Evolutionary conservation across 352 stramenopile species (phyloP), one percentile per base, ranked within the genome.

Genomic region (Hyaloperonospora arabidopsidis): DNA sequence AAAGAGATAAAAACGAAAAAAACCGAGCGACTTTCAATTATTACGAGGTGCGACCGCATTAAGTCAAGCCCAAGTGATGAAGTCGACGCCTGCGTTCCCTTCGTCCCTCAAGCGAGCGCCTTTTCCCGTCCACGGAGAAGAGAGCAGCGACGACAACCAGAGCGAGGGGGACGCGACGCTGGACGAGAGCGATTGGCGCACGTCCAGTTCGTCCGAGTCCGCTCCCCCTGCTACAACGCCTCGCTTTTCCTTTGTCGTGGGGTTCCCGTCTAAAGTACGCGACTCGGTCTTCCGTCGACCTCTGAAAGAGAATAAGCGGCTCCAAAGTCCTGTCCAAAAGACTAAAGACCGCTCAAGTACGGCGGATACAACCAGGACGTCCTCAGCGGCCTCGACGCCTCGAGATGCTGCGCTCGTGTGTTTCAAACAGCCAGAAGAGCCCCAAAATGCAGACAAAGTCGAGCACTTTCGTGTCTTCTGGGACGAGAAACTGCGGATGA

Each of bases 401-500:
- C 29, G 57, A 17, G 55, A 69, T 29, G 58, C 55, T 2, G 45
- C 45, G 41, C 44, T 75, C 25, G 25, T 10, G 25, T 32, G 25
- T 32, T 32, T 32, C 4, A 32, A 32, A 32, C 25, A 32, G 19
- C 2, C 49, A 2, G 34, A 29, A 5, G 40, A 21, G 15, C 44
- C 23, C 15, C 32, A 53, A 22, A 43, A 56, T 0, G 63, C 75
- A 52, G 69, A 84, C 23, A 72, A 75, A 21, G 72, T 71, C 11
- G 76, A 89, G 52, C 79, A 70, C 21, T 92, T 92, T 66, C 82
- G 83, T 39, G 65, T 66, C 15, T 87, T 87, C 36, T 92, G 82
- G 82, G 74, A 87, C 59, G 77, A 89, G 29, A 89, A 88, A 44
- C 70, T 92, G 3, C 76, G 73, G 1, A 54, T 38, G 34, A 79